A percentile compares a stretch with the other conserved stretches of the same genome.
These are phyloP conservation scores for Alternaria gaisen DNA, from an alignment of 2,329 filamentous ascomycete species.

Conservation along the genomic window DNA sequence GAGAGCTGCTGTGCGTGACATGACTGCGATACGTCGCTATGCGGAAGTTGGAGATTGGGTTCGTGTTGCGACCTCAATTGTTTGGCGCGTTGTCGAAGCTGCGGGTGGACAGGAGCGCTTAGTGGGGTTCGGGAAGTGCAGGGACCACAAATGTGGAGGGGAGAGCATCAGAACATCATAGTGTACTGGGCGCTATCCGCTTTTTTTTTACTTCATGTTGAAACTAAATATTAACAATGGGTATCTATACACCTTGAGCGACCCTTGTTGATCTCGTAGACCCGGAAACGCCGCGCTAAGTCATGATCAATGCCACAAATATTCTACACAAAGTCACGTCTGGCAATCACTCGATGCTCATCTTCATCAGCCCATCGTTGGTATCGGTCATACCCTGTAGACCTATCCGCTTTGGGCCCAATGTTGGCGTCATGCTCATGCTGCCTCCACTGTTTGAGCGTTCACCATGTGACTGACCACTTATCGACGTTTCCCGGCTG, in stretches of 20 bases:
- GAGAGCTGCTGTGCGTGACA: constrained; percentile 53
- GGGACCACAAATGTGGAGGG: constrained; percentile 16
- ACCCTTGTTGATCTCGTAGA: not conserved
- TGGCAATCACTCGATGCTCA: constrained; percentile 81
- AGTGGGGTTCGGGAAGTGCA: constrained; percentile 33
- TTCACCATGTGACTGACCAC: constrained; percentile 61
- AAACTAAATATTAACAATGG: constrained; percentile 1
- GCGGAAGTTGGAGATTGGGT: not conserved
- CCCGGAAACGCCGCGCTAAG: constrained; percentile 40
- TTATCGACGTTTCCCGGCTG: constrained; percentile 63
- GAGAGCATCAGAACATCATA: not conserved
- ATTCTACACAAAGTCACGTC: not conserved
- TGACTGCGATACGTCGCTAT: constrained; percentile 20
- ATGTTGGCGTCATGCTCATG: constrained; percentile 53
- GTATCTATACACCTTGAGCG: constrained; percentile 23
- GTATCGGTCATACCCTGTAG: constrained; percentile 94
- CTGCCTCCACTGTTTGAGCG: constrained; percentile 60
- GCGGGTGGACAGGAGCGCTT: constrained; percentile 33
- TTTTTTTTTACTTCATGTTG: not conserved
- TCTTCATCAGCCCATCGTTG: constrained; percentile 94
- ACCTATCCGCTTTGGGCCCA: constrained; percentile 58
- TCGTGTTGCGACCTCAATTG: constrained; percentile 16
- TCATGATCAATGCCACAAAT: constrained; percentile 5
- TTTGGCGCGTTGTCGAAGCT: constrained; percentile 20
- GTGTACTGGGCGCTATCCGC: not conserved